Evolutionary conservation across 1,139 yeast species (phyloP), one percentile per base, ranked within the genome.

Genomic region (Torulaspora globosa): DNA sequence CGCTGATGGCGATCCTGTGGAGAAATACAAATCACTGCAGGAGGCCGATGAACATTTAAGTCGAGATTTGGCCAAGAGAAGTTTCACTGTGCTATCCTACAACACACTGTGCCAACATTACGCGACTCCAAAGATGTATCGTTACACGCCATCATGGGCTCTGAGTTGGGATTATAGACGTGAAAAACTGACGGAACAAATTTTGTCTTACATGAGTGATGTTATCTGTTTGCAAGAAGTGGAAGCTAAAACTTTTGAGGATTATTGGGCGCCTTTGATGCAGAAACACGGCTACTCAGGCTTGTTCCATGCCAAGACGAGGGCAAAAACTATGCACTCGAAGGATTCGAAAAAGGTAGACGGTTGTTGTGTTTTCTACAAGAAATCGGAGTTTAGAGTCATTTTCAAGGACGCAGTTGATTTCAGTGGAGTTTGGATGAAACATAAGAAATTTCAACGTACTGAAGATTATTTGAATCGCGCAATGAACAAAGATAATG

Each of bases 111-210:
- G 98, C 68, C 97, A 92, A 64, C 95, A 85, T 65, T 90, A 90
- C 70, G 97, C 97, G 3, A 89, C 97, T 8, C 78, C 94, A 16
- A 85, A 82, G 65, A 76, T 90, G 84, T 94, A 87, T 66, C 90
- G 86, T 59, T 92, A 87, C 64, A 89, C 97, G 1, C 97, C 97
- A 26, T 81, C 95, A 1, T 92, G 98, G 98, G 98, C 97, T 5
- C 75, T 92, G 53, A 79, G 82, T 44, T 90, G 97, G 97, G 85
- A 84, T n/a, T 89, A 84, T 68, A 82, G 99, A 68, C 79, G 84
- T 62, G 81, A 83, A 48, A 72, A 78, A 41, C 75, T 92, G 53
- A 78, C 82, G 51, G 80, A 83, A 55, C 96, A 92, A 65, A 75
- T 92, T 14, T 63, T 81, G 43, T 71, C 73, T 14, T 77, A 73